Conservation (phyloP, 768 basidiomycete genomes). For the Termitomyces sp. region DNA sequence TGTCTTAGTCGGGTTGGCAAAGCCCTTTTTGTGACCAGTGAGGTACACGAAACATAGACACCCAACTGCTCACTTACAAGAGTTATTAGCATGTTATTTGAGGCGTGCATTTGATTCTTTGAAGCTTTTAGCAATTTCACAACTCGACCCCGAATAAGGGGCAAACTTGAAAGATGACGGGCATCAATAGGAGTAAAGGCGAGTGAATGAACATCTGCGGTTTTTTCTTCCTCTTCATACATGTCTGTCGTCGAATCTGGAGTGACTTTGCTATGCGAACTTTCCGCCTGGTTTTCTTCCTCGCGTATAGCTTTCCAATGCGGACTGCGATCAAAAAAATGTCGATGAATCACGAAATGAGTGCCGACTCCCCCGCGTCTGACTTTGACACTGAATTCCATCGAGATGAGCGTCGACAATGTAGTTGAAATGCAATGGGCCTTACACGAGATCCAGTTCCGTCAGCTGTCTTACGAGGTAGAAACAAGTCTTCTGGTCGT, state of each 20-base stretch:
- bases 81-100: constrained; percentile 70
- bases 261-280: constrained; percentile 14
- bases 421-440: neutral
- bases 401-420: neutral
- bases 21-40: constrained; percentile 48
- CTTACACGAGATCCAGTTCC: constrained; percentile 71
- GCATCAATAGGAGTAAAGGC: constrained; percentile 73
- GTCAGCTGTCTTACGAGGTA: constrained; percentile 78
- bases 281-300: constrained; percentile 56
- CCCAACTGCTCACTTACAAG: constrained; percentile 44
- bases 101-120: constrained; percentile 64
- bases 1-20: constrained; percentile 65
- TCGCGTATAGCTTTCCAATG: constrained; percentile 75
- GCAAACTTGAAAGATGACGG: constrained; percentile 71
- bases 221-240: constrained; percentile 29
- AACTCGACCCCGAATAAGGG: constrained; percentile 66
- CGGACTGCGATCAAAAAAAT: constrained; percentile 73
- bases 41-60: neutral
- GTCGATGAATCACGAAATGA: constrained; percentile 76
- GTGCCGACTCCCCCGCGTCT: constrained; percentile 71
- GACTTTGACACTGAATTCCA: constrained; percentile 59
- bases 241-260: constrained; percentile 17
- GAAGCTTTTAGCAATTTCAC: constrained; percentile 68
- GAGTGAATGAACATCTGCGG: constrained; percentile 26
- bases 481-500: constrained; percentile 88